A percentile compares a stretch with the other conserved stretches of the same genome.
Conservation (phyloP, 2,329 filamentous ascomycete species). For the Xylariaceae sp. region DNA sequence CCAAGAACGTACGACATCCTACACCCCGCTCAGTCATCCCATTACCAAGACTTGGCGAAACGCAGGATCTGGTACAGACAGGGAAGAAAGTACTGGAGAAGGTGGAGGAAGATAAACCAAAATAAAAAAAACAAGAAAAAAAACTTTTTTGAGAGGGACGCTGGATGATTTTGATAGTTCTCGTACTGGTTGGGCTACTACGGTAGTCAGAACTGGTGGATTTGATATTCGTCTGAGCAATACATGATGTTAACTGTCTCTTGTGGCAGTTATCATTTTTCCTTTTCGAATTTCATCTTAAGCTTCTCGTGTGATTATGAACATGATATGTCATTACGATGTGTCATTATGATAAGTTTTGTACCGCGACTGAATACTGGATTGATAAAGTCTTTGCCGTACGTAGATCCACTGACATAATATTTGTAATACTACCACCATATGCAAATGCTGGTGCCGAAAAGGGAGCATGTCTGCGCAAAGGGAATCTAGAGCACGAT, state of each 20-base stretch:
- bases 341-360: not conserved
- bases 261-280: constrained; percentile 18
- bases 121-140: constrained; percentile 21
- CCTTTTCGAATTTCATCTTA: constrained; percentile 15
- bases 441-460: not conserved
- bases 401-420: not conserved
- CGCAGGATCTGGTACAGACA: not conserved
- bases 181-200: constrained; percentile 20
- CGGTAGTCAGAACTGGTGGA: constrained; percentile 18
- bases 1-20: not conserved
- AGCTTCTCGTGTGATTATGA: not conserved
- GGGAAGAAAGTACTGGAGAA: constrained; percentile 4
- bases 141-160: constrained; percentile 21
- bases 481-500: not conserved
- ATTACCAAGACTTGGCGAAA: not conserved
- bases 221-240: constrained; percentile 31
- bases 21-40: constrained; percentile 1
- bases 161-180: constrained; percentile 25
- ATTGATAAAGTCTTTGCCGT: not conserved
- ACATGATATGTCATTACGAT: not conserved
- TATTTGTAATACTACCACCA: not conserved
- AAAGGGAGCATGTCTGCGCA: not conserved
- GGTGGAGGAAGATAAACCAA: constrained; percentile 10
- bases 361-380: not conserved
- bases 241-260: constrained; percentile 9